phyloP scores from a whole-genome alignment of 192 early-diverging fungal species.

The Coemansia aciculifera region DNA sequence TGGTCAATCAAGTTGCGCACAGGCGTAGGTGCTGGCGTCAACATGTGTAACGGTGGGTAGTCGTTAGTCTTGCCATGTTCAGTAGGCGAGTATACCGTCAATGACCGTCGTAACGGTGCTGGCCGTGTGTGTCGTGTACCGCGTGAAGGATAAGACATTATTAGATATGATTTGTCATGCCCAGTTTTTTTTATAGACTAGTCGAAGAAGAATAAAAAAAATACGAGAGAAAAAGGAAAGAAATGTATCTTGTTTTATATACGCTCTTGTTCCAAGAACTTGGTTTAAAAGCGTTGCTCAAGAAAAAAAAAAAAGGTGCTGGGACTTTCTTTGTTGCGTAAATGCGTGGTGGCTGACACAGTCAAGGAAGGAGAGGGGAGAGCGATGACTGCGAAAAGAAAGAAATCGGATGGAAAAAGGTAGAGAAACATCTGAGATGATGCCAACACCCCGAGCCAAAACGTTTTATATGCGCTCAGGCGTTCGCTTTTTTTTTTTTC shows the following conservation, averaged over 20 bases:
- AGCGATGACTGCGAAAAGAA: neutral
- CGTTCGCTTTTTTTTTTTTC: neutral
- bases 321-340: neutral
- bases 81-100: neutral
- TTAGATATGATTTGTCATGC: neutral
- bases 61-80: neutral
- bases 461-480: neutral
- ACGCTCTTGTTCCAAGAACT: neutral
- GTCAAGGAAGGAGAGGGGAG: neutral
- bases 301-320: neutral
- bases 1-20: conserved; percentile 2
- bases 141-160: conserved; percentile 6
- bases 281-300: neutral
- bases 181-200: neutral
- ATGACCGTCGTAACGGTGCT: neutral
- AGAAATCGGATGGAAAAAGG: neutral
- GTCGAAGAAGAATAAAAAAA: neutral
- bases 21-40: conserved; percentile 25
- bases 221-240: neutral
- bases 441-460: neutral
- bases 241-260: neutral
- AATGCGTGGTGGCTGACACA: neutral
- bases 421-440: neutral
- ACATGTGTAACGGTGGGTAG: conserved; percentile 11
- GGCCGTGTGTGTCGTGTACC: neutral